phyloP scores from a whole-genome alignment of 2,329 filamentous ascomycete species.

The Colletotrichum sp. region DNA sequence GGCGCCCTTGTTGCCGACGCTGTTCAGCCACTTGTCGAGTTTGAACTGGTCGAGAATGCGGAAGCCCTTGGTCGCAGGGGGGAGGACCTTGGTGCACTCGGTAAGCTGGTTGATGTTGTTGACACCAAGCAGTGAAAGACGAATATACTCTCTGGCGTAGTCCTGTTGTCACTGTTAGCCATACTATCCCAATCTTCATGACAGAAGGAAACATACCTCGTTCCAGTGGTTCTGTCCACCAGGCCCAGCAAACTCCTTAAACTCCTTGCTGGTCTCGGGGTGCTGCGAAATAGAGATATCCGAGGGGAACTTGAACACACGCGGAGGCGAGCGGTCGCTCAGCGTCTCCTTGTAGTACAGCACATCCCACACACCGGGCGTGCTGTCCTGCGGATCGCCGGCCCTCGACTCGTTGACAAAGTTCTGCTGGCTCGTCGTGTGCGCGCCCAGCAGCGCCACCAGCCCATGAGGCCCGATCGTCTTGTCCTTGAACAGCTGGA shows the following conservation, averaged over 20 bases:
- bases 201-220: constrained; percentile 32
- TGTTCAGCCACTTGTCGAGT: constrained; percentile 25
- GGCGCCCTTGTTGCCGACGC: constrained; percentile 20
- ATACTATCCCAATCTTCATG: too few relatives aligned
- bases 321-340: constrained; percentile 30
- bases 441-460: constrained; percentile 60
- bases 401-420: constrained; percentile 44
- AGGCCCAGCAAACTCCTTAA: constrained; percentile 38
- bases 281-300: constrained; percentile 45
- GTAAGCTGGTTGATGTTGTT: constrained; percentile 61
- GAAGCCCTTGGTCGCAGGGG: constrained; percentile 27
- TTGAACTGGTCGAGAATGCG: constrained; percentile 14
- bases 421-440: constrained; percentile 55
- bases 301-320: constrained; percentile 46
- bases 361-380: constrained; percentile 59
- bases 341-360: constrained; percentile 52
- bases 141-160: constrained; percentile 58
- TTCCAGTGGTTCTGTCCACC: constrained; percentile 45
- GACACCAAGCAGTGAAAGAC: constrained; percentile 62
- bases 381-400: constrained; percentile 55
- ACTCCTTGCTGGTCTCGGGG: constrained; percentile 40
- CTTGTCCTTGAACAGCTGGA: constrained; percentile 56
- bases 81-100: constrained; percentile 60
- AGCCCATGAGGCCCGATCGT: constrained; percentile 56
- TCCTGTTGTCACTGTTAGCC: constrained; percentile 34